These are phyloP conservation scores for Metschnikowia orientalis DNA, from an alignment of 805 yeast genomes.

Conservation along the genomic window DNA sequence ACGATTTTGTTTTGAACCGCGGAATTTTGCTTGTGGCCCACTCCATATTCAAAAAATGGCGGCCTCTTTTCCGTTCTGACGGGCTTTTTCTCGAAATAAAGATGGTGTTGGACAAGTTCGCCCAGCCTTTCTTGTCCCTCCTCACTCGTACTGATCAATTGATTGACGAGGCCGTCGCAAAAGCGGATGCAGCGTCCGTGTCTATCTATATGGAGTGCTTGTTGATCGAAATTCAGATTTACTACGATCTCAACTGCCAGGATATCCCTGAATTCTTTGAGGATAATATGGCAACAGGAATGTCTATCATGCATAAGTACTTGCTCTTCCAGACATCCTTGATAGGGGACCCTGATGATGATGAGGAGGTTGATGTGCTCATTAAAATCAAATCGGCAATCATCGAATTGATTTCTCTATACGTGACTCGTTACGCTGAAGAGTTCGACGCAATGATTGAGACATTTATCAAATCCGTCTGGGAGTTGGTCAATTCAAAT, in stretches of 20 bases:
- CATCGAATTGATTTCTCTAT: slow-evolving; percentile 78
- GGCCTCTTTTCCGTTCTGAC: slow-evolving; percentile 89
- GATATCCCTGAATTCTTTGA: slow-evolving; percentile 98
- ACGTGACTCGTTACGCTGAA: slow-evolving; percentile 88
- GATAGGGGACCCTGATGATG: slow-evolving; percentile 50
- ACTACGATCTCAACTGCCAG: slow-evolving; percentile 92
- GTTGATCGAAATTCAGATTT: slow-evolving; percentile 69
- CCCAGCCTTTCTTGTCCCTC: slow-evolving; percentile 70
- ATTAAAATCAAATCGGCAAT: slow-evolving; percentile 76
- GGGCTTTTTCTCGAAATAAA: slow-evolving; percentile 83
- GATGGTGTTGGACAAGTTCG: slow-evolving; percentile 79
- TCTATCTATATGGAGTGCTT: slow-evolving; percentile 63
- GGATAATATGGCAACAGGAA: slow-evolving; percentile 73
- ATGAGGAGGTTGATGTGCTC: slow-evolving; percentile 63
- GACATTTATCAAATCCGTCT: slow-evolving; percentile 73
- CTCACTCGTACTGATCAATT: slow-evolving; percentile 62
- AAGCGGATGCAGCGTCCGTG: slow-evolving; percentile 47
- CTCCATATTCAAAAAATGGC: slow-evolving; percentile 94
- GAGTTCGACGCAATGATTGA: slow-evolving; percentile 77
- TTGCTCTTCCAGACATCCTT: slow-evolving; percentile 55
- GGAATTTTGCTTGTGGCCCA: slow-evolving; percentile 92
- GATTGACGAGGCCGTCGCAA: slow-evolving; percentile 43
- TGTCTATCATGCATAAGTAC: slow-evolving; percentile 80
- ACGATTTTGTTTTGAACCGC: slow-evolving; percentile 70
- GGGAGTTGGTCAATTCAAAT: slow-evolving; percentile 61